Base-by-base conservation (phyloP, 305 asterid genomes). In the Rubia tinctorum region DNA sequence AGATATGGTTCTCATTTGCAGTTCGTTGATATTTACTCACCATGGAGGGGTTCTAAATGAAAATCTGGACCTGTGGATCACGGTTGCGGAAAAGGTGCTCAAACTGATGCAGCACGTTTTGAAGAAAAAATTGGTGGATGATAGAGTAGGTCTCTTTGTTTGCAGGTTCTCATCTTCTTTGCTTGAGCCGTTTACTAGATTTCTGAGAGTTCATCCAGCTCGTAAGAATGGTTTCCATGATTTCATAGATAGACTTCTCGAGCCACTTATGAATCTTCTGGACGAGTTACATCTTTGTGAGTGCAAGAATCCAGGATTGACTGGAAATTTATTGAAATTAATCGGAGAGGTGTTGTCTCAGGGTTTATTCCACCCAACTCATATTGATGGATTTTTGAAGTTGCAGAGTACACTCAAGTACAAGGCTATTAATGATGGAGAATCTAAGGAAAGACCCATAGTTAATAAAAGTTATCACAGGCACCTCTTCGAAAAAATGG, bases 381-480 rank as follows among this genome's bases (percentile, higher is more conserved):
- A 90, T 81, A 81, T 90, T 75, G 93, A 91, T 44, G 97, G 97
- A 7, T 94, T 88, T 86, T 84, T 94, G 69, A 71, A 81, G 79
- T 77, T 86, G 81, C 90, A 85, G 76, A 80, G 91, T 82, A 75
- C 91, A 58, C 73, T 45, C 45, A 87, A 81, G 79, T 91, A 86
- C 80, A 85, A 65, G 84, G 80, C 77, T 71, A 72, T 79, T 56
- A 89, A 83, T 65, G 88, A 86, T 73, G 85, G 71, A 74, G 71
- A 84, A 63, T 43, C 74, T 58, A 83, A 81, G 77, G 93, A 84
- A 75, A 88, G 80, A 71, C 85, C 77, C 69, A 15, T 76, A 61
- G 90, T 77, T 78, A 86, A 82, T 82, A 94, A 82, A 85, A 90
- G 99, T 86, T 94, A 94, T 81, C 99, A 88, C 66, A 87, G 96